phyloP scores from a whole-genome alignment of 1,284 basidiomycete species.

The Moesziomyces aphidis region DNA sequence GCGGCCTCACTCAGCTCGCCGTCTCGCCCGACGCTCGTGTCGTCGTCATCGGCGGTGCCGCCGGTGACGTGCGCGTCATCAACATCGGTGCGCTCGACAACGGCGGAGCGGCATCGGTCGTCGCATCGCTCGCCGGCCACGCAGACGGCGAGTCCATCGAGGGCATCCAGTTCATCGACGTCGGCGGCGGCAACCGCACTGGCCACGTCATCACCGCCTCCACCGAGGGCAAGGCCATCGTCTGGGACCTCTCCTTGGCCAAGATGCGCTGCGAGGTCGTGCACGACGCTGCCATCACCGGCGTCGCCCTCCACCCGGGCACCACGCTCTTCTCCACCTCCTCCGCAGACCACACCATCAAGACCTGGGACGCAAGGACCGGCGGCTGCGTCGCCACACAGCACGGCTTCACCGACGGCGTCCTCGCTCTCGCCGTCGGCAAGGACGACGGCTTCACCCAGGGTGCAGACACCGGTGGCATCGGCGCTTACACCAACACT shows the following conservation, averaged over 20 bases:
- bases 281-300: slow-evolving; percentile 49
- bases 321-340: slow-evolving; percentile 78
- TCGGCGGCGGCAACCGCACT: slow-evolving; percentile 74
- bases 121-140: slow-evolving; percentile 84
- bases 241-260: slow-evolving; percentile 87
- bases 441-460: slow-evolving; percentile 67
- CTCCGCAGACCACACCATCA: slow-evolving; percentile 83
- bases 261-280: slow-evolving; percentile 51
- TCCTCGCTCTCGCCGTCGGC: slow-evolving; percentile 79
- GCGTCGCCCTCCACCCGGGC: slow-evolving; percentile 75
- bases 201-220: slow-evolving; percentile 83
- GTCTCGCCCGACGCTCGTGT: slow-evolving; percentile 77
- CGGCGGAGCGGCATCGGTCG: slow-evolving; percentile 76
- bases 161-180: slow-evolving; percentile 84
- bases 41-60: slow-evolving; percentile 86
- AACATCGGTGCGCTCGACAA: slow-evolving; percentile 76
- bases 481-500: slow-evolving; percentile 57
- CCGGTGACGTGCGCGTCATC: slow-evolving; percentile 85
- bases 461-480: slow-evolving; percentile 65
- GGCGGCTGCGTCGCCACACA: slow-evolving; percentile 83
- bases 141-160: slow-evolving; percentile 90
- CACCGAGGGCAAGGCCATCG: slow-evolving; percentile 91
- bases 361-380: slow-evolving; percentile 92
- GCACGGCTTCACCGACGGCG: slow-evolving; percentile 83
- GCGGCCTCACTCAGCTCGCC: slow-evolving; percentile 86